phyloP scores from a whole-genome alignment of 495 filamentous ascomycete species.

The Talaromyces stipitatus region DNA sequence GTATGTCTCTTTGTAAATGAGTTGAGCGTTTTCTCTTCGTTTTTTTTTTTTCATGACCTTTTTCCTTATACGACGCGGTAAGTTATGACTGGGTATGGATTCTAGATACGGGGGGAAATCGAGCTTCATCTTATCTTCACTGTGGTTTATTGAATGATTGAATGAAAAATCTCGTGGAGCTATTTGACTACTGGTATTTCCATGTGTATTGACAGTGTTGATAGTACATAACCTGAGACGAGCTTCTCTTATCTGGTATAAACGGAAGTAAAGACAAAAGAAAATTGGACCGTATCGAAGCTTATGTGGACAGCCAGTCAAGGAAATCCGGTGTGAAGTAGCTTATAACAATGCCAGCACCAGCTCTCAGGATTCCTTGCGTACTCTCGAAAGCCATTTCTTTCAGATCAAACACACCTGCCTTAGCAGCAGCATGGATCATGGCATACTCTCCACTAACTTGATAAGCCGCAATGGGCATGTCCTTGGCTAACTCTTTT shows the following conservation, averaged over 20 bases:
- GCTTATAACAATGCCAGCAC: slow-evolving; percentile 82
- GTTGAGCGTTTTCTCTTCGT: neutral
- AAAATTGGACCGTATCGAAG: neutral
- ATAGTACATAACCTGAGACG: neutral
- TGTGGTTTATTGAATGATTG: neutral
- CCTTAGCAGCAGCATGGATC: slow-evolving; percentile 93
- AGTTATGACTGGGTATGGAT: neutral
- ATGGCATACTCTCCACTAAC: slow-evolving; percentile 96
- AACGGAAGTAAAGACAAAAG: neutral
- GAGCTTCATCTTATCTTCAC: neutral
- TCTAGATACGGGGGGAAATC: neutral
- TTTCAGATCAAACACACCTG: slow-evolving; percentile 95
- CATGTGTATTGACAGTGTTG: neutral
- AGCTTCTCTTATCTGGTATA: neutral
- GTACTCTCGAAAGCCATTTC: slow-evolving; percentile 92
- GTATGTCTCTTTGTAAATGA: neutral
- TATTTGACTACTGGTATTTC: neutral
- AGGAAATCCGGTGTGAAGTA: slow-evolving; percentile 94
- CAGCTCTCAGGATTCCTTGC: slow-evolving; percentile 86
- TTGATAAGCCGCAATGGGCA: slow-evolving; percentile 92
- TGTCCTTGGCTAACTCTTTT: slow-evolving; percentile 80
- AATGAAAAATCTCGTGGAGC: neutral
- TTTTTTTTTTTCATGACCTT: too few species aligned
- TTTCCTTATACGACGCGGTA: neutral
- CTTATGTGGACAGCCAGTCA: slow-evolving; percentile 56